Evolutionary conservation across 352 stramenopile genomes (phyloP), one percentile per base, ranked within the genome.

Genomic region (Globisporangium megalacanthum): DNA sequence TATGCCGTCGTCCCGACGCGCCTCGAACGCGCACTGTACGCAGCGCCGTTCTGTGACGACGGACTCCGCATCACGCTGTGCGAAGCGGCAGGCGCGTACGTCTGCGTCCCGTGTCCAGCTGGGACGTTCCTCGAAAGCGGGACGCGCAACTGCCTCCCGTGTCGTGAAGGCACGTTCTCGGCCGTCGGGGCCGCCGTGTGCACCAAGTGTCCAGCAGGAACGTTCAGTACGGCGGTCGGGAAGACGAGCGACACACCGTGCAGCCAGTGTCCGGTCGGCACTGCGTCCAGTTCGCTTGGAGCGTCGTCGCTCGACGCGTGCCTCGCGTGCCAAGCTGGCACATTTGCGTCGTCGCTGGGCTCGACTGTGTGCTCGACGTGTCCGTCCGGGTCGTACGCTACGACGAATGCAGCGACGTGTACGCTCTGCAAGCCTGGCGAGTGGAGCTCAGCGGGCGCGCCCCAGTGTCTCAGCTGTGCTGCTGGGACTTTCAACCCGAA

Each of bases 51-150:
- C 58, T 89, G 76, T 39, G 50, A 58, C 1, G 47, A 25, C 0
- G 79, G 76, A 0, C 65, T 75, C 17, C 81, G 76, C 44, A 84
- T 89, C 65, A 81, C 75, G 0, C 70, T 82, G 31, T 89, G 79
- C 36, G 57, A 68, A 8, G 53, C 64, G 11, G 79, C 68, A 0
- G 66, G 65, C 61, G 73, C 64, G 36, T 89, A 89, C 65, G 73
- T 85, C 13, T 89, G 82, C 54, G 67, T 86, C 3, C 75, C 82
- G 22, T 92, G 82, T 60, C 65, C 73, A 1, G 67, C 76, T 0
- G 82, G 79, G 0, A 73, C 63, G n/a, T 92, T 76, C 42, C 56
- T 89, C 3, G 65, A 85, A 68, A 69, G 53, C 13, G 79, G 77
- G 10, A 79, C 75, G 3, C 75, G 77, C 31, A 80, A 72, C 25